Evolutionary conservation across 2,329 filamentous ascomycete species (phyloP).

Genomic region (Ophiostoma ulmi): DNA sequence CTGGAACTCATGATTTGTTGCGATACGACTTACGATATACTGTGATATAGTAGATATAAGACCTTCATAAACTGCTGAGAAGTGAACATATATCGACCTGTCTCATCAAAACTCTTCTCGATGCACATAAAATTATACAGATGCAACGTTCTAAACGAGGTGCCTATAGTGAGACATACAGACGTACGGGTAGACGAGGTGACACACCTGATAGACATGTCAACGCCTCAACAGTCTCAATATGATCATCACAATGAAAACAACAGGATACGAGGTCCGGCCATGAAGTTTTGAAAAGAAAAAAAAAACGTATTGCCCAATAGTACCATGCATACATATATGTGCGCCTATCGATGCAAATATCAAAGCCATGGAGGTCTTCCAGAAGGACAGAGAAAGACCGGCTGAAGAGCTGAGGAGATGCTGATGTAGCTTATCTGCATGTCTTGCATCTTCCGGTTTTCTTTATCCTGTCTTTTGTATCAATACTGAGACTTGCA

Average conservation of each 20-base stretch:
- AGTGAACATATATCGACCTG: too few species aligned
- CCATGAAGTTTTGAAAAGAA: background rate
- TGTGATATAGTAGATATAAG: background rate
- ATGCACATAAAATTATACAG: background rate
- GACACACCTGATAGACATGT: background rate
- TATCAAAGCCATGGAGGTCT: background rate
- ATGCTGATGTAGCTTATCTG: background rate
- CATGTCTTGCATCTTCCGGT: background rate
- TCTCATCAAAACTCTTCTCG: background rate
- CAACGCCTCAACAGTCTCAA: constrained; percentile 6
- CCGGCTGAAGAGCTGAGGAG: background rate
- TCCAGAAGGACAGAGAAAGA: background rate
- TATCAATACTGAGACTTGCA: background rate
- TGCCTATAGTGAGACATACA: background rate
- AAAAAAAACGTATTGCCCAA: background rate
- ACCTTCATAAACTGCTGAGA: background rate
- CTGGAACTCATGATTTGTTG: background rate
- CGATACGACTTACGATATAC: background rate
- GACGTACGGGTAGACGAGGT: background rate
- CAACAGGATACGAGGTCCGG: background rate
- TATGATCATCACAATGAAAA: background rate
- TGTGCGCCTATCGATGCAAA: background rate
- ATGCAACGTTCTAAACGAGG: background rate
- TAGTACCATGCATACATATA: background rate
- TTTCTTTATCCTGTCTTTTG: background rate